These are phyloP conservation scores for Saxophila tyrrhenica DNA, from an alignment of 495 filamentous ascomycete genomes.

Conservation along the genomic window DNA sequence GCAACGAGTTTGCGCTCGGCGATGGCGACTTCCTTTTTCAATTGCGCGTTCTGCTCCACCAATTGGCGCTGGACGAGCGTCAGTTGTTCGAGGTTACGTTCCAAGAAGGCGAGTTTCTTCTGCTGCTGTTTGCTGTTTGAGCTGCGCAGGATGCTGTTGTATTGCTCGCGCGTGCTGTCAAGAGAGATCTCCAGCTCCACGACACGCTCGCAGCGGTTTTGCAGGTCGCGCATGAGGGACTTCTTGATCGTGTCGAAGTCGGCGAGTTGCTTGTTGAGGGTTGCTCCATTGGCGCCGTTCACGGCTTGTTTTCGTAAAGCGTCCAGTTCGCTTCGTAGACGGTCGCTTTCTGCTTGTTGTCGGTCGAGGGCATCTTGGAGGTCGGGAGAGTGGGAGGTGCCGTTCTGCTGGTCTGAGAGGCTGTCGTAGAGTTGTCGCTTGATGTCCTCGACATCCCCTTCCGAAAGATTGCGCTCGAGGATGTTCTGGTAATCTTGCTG, in stretches of 20 bases:
- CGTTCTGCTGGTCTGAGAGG: conserved; percentile 56
- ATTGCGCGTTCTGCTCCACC: conserved; percentile 86
- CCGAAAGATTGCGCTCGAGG: conserved; percentile 65
- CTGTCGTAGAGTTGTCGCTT: conserved; percentile 66
- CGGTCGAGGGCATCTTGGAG: conserved; percentile 58
- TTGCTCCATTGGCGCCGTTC: conserved; percentile 35
- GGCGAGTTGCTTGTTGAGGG: conserved; percentile 75
- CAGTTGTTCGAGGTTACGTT: conserved; percentile 94
- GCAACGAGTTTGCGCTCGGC: conserved; percentile 95
- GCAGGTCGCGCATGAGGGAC: conserved; percentile 93
- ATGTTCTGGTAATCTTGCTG: conserved; percentile 74
- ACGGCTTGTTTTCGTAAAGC: conserved; percentile 57
- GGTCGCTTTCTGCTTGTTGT: conserved; percentile 65
- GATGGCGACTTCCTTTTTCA: conserved; percentile 99
- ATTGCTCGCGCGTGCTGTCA: conserved; percentile 94
- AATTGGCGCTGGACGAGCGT: conserved; percentile 95
- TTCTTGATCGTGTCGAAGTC: conserved; percentile 99
- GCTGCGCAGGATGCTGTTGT: conserved; percentile 90
- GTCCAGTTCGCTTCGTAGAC: conserved; percentile 62
- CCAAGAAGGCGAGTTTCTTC: conserved; percentile 99
- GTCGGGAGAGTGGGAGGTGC: conserved; percentile 55
- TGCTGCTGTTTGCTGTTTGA: conserved; percentile 97
- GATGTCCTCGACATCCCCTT: conserved; percentile 71
- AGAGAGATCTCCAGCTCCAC: conserved; percentile 95
- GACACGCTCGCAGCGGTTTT: conserved; percentile 92